These are phyloP conservation scores for Leccinum pachyderme DNA, from an alignment of 1,284 basidiomycete species.

Conservation along the genomic window DNA sequence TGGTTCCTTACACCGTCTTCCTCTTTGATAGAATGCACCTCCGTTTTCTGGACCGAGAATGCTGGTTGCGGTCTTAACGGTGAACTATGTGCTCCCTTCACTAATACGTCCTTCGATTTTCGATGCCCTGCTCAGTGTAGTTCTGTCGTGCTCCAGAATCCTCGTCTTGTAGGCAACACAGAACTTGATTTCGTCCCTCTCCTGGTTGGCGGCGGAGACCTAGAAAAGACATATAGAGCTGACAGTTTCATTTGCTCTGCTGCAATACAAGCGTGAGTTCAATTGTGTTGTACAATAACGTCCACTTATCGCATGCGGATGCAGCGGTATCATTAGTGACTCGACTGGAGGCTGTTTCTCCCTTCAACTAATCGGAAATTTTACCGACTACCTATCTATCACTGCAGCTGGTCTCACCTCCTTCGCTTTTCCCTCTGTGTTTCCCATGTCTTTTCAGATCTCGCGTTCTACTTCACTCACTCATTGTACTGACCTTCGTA, in stretches of 20 bases:
- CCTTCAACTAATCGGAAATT: slow-evolving; percentile 67
- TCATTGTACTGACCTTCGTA: slow-evolving; percentile 73
- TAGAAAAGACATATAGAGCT: slow-evolving; percentile 69
- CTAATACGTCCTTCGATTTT: slow-evolving; percentile 63
- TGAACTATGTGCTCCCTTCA: slow-evolving; percentile 63
- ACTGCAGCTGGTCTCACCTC: slow-evolving; percentile 66
- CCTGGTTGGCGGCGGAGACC: slow-evolving; percentile 81
- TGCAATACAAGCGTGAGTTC: slow-evolving; percentile 75
- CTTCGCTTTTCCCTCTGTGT: slow-evolving; percentile 70
- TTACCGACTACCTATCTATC: slow-evolving; percentile 63
- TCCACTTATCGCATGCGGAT: slow-evolving; percentile 3
- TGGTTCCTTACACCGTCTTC: slow-evolving; percentile 65
- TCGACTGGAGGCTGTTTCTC: slow-evolving; percentile 76
- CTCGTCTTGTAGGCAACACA: slow-evolving; percentile 70
- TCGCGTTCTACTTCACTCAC: slow-evolving; percentile 45
- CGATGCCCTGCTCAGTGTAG: slow-evolving; percentile 80
- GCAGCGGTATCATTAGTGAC: slow-evolving; percentile 66
- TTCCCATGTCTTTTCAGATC: slow-evolving; percentile 61
- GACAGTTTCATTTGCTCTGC: slow-evolving; percentile 87
- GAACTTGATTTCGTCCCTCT: slow-evolving; percentile 69
- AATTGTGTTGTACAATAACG: neutral
- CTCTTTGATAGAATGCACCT: slow-evolving; percentile 66
- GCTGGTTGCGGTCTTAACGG: slow-evolving; percentile 81
- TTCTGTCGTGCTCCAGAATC: slow-evolving; percentile 69
- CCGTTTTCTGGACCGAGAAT: slow-evolving; percentile 67